Percentiles rank a stretch among this genome's conserved stretches.
Conservation (phyloP, 2,329 filamentous ascomycete genomes). For the Gaeumannomyces sp. region DNA sequence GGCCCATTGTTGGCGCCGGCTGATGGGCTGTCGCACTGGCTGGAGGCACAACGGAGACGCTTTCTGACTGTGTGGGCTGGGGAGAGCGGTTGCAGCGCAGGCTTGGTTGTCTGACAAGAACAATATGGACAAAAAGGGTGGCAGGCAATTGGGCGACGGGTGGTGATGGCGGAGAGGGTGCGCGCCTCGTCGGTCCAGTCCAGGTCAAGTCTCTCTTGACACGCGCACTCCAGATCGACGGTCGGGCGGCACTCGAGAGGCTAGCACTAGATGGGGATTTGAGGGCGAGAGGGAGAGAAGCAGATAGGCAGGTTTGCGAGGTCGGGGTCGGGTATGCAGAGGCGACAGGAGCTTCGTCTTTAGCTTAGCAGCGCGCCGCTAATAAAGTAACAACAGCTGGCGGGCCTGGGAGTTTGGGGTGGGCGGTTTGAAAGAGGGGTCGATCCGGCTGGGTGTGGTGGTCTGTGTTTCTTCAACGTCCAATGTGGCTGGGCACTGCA, state of each 20-base stretch:
- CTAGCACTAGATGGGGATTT: background rate
- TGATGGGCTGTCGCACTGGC: constrained; percentile 8
- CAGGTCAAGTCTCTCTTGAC: background rate
- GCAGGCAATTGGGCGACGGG: background rate
- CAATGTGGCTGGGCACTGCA: constrained; percentile 1
- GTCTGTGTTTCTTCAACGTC: constrained; percentile 5
- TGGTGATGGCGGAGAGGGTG: background rate
- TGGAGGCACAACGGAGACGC: background rate
- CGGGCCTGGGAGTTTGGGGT: background rate
- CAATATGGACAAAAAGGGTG: background rate
- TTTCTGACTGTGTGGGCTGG: background rate
- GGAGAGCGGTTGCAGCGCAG: background rate
- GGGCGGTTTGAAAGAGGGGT: constrained; percentile 8
- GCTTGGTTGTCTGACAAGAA: background rate
- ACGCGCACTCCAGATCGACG: background rate
- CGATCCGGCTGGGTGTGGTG: background rate
- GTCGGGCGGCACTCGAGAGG: background rate
- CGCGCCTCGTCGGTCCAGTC: background rate
- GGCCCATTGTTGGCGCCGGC: constrained; percentile 8
- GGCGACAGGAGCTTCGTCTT: background rate
- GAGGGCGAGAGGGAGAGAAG: background rate
- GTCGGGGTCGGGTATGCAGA: constrained; percentile 3
- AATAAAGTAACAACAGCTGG: constrained; percentile 3
- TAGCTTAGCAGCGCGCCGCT: background rate
- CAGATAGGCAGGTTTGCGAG: background rate